Evolutionary conservation across 179 eudicot genomes (phyloP).

Genomic region (Spinacia oleracea): DNA sequence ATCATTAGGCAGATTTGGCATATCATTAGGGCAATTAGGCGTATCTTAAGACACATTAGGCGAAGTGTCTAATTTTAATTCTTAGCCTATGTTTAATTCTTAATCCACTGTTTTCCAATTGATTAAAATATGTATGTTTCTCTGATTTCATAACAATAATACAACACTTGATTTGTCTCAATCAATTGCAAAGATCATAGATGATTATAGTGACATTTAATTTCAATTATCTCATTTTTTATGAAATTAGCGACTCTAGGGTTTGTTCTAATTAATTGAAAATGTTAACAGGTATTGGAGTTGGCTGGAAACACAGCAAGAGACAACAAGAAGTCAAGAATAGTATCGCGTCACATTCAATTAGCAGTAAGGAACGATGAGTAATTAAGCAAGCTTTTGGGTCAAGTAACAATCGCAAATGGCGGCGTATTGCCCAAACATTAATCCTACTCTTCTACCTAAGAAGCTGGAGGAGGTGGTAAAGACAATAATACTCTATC

Average conservation of each 20-base stretch:
- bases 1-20: no score
- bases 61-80: background rate
- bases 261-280: background rate
- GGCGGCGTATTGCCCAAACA: conserved; percentile 54
- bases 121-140: background rate
- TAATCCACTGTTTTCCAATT: no score
- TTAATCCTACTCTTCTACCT: conserved; percentile 39
- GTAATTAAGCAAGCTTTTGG: conserved; percentile 45
- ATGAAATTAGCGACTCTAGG: background rate
- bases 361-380: conserved; percentile 51
- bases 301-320: conserved; percentile 52
- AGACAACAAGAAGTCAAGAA: conserved; percentile 47
- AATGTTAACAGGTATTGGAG: conserved; percentile 31
- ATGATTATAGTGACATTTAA: background rate
- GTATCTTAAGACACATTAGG: no score
- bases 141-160: background rate
- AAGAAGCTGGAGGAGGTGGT: conserved; percentile 29
- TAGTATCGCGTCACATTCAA: conserved; percentile 50
- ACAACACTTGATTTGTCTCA: no score
- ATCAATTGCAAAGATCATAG: no score
- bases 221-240: background rate
- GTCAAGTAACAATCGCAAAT: conserved; percentile 51
- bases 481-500: conserved; percentile 40
- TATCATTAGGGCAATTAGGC: no score
- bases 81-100: no score